Conservation (phyloP, 108 stramenopile species). For the Nitzschia inconspicua region DNA sequence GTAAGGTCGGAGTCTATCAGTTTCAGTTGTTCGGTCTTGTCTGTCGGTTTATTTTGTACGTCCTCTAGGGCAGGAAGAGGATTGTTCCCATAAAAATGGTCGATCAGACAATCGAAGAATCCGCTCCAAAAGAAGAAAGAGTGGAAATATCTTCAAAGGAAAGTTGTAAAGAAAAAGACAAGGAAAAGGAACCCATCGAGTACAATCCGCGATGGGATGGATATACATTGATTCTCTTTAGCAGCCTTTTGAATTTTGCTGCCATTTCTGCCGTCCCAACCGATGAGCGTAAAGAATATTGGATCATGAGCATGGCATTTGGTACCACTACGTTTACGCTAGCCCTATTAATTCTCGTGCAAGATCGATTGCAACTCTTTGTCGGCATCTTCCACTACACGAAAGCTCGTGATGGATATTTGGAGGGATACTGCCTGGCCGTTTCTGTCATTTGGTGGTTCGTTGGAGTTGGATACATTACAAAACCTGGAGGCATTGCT, state of each 20-base stretch:
- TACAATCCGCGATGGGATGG: constrained; percentile 63
- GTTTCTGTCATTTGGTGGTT: constrained; percentile 51
- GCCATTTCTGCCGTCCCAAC: constrained; percentile 14
- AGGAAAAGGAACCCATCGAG: constrained; percentile 15
- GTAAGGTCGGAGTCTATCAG: no score
- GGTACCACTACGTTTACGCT: constrained; percentile 50
- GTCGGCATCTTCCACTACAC: constrained; percentile 48
- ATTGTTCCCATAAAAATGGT: no score
- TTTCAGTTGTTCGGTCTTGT: no score
- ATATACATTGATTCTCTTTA: constrained; percentile 42
- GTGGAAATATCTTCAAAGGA: no score
- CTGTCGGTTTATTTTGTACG: no score
- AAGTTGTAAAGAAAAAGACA: not conserved
- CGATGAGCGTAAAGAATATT: not conserved
- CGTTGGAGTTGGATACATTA: constrained; percentile 32
- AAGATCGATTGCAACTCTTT: constrained; percentile 41
- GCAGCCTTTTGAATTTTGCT: constrained; percentile 45
- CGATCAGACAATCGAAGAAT: no score
- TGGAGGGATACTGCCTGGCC: constrained; percentile 58
- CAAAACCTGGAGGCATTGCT: constrained; percentile 50
- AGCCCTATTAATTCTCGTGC: constrained; percentile 38
- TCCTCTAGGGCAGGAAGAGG: no score
- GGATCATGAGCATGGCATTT: constrained; percentile 31
- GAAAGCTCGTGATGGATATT: constrained; percentile 51
- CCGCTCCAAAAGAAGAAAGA: no score